phyloP scores from a whole-genome alignment of 176 grass and related monocot genomes.

The Echinochloa phyllopogon region DNA sequence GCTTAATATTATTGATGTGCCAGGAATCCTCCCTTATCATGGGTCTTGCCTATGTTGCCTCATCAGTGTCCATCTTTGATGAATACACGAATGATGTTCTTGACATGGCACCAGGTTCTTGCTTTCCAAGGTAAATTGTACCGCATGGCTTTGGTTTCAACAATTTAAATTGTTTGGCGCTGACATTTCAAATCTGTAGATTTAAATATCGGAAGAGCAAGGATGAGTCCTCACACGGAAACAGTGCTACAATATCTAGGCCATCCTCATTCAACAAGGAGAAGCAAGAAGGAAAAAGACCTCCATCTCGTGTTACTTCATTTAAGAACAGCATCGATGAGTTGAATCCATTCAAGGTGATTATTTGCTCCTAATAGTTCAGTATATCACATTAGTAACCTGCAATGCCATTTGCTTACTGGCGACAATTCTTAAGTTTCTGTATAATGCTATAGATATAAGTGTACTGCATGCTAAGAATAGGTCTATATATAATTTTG shows the following conservation, averaged over 20 bases:
- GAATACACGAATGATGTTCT: conserved; percentile 97
- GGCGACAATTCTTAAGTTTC: conserved; percentile 1
- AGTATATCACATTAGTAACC: conserved; percentile 6
- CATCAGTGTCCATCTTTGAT: conserved; percentile 90
- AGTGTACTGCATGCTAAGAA: neutral
- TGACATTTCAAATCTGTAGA: conserved; percentile 54
- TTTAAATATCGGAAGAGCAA: conserved; percentile 67
- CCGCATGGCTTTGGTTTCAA: conserved; percentile 22
- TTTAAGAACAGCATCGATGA: conserved; percentile 86
- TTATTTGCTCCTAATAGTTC: conserved; percentile 21
- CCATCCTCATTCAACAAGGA: conserved; percentile 64
- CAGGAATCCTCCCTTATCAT: conserved; percentile 80
- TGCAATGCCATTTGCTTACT: neutral
- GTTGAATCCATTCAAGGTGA: conserved; percentile 94
- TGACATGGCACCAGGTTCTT: conserved; percentile 93
- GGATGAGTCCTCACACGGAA: conserved; percentile 26
- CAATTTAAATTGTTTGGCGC: conserved; percentile 19
- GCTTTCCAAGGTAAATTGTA: conserved; percentile 81
- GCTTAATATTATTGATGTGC: conserved; percentile 33
- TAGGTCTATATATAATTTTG: neutral
- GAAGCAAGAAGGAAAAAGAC: conserved; percentile 69
- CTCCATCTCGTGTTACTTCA: conserved; percentile 70
- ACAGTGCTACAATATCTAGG: conserved; percentile 45
- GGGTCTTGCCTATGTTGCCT: conserved; percentile 77
- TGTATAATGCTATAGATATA: neutral